Evolutionary conservation across 176 grass and related monocot species (phyloP).

Genomic region (Bolboschoenus planiculmis): DNA sequence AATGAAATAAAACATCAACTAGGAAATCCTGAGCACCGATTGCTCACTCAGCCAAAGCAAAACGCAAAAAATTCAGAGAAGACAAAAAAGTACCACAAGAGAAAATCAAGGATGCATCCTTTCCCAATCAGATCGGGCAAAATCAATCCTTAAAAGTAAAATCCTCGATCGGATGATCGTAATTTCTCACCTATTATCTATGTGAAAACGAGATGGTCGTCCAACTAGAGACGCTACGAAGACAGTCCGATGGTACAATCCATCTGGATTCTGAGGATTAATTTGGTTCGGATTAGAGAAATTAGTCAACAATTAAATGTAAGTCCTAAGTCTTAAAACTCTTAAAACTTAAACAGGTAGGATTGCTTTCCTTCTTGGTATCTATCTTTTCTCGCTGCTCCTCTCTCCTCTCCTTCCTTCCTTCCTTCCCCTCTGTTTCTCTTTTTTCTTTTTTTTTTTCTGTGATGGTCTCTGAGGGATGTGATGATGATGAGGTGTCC

Average conservation of each 20-base stretch:
- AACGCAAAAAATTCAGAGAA: neutral
- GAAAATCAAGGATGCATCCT: neutral
- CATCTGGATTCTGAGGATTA: neutral
- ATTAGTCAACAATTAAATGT: constrained; percentile 19
- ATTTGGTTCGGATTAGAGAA: neutral
- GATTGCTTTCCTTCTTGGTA: constrained; percentile 25
- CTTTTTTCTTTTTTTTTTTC: neutral
- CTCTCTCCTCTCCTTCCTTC: neutral
- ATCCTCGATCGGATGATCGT: neutral
- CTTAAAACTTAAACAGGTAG: neutral
- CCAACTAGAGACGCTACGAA: neutral
- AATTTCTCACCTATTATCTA: constrained; percentile 17
- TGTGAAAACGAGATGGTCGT: neutral
- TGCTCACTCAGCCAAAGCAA: neutral
- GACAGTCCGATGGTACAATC: constrained; percentile 2
- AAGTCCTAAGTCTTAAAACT: constrained; percentile 7
- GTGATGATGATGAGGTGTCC: constrained; percentile 25
- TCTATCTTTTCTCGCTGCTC: neutral
- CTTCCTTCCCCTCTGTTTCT: neutral
- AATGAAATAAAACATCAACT: neutral
- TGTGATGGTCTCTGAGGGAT: constrained; percentile 18
- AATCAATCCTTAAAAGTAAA: no score
- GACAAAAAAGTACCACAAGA: neutral
- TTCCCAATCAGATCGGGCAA: constrained; percentile 19
- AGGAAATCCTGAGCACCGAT: neutral